These are phyloP conservation scores for Aspergillus homomorphus DNA, from an alignment of 495 filamentous ascomycete species.

Conservation along the genomic window DNA sequence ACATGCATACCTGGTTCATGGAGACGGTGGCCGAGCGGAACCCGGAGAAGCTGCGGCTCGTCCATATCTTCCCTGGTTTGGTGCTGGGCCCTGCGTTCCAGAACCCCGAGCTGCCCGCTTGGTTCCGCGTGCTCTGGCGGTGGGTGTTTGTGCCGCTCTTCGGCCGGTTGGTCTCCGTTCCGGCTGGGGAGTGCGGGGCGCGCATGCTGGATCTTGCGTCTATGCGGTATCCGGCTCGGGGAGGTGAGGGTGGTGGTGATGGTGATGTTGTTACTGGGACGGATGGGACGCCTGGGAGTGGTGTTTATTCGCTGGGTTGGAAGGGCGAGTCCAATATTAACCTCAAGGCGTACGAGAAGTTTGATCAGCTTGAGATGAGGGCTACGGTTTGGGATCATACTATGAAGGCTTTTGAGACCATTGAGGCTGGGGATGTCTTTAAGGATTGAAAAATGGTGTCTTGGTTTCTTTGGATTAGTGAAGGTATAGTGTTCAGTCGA, in stretches of 20 bases:
- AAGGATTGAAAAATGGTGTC: background rate
- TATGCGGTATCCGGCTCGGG: constrained; percentile 1
- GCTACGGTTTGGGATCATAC: constrained; percentile 10
- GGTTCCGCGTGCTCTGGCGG: constrained; percentile 4
- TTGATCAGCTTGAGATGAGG: constrained; percentile 4
- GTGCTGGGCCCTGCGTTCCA: constrained; percentile 8
- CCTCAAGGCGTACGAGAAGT: background rate
- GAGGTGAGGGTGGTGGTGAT: background rate
- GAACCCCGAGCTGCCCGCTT: constrained; percentile 3
- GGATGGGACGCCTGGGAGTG: constrained; percentile 7
- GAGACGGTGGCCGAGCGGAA: constrained; percentile 4
- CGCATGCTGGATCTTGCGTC: constrained; percentile 4
- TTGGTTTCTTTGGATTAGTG: background rate
- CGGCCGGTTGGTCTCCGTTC: background rate
- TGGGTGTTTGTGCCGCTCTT: constrained; percentile 8
- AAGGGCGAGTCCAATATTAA: constrained; percentile 2
- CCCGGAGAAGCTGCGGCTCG: background rate
- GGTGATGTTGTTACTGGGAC: background rate
- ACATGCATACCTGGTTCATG: constrained; percentile 10
- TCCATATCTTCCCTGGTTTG: constrained; percentile 10
- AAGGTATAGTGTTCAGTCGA: background rate
- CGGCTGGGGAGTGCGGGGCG: constrained; percentile 1
- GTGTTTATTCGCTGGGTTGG: constrained; percentile 6
- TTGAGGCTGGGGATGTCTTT: constrained; percentile 5
- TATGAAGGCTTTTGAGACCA: constrained; percentile 1